Conservation (phyloP, 139 green algal species). For the Picochlorum costavermella region DNA sequence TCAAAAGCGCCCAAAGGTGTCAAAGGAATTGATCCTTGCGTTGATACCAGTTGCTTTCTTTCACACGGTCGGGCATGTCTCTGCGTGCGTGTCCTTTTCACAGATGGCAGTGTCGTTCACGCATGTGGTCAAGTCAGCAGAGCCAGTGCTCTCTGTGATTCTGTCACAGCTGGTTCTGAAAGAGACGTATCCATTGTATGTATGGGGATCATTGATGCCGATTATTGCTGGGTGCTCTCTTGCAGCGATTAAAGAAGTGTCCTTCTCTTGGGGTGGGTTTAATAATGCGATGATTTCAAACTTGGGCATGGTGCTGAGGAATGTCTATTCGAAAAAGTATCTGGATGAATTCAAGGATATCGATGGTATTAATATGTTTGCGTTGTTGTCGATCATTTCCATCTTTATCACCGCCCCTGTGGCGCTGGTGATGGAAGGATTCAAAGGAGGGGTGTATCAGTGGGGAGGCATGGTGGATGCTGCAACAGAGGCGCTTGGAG, state of each 20-base stretch:
- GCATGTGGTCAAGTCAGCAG: slow-evolving; percentile 63
- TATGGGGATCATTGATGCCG: slow-evolving; percentile 75
- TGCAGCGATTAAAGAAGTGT: slow-evolving; percentile 80
- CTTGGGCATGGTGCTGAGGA: slow-evolving; percentile 84
- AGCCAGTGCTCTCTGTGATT: slow-evolving; percentile 64
- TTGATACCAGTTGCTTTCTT: slow-evolving; percentile 68
- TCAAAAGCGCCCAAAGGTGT: slow-evolving; percentile 57
- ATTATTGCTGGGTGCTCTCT: slow-evolving; percentile 76
- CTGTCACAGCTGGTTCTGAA: slow-evolving; percentile 56
- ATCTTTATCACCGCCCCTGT: slow-evolving; percentile 68
- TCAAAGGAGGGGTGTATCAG: slow-evolving; percentile 22
- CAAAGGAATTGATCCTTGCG: slow-evolving; percentile 31
- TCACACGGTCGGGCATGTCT: slow-evolving; percentile 74
- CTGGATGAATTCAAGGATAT: slow-evolving; percentile 81
- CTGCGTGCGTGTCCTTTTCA: slow-evolving; percentile 63
- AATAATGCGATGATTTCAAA: slow-evolving; percentile 86
- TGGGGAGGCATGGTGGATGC: slow-evolving; percentile 28
- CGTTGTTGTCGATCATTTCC: slow-evolving; percentile 73
- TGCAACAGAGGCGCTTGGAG: slow-evolving; percentile 41
- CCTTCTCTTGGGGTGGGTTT: slow-evolving; percentile 74
- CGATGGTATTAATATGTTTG: slow-evolving; percentile 92
- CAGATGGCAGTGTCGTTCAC: slow-evolving; percentile 84
- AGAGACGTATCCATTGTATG: slow-evolving; percentile 41
- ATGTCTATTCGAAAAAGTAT: slow-evolving; percentile 85
- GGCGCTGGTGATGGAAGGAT: slow-evolving; percentile 54